A percentile compares a stretch with the other conserved stretches of the same genome.
Conservation (phyloP, 805 yeast genomes). For the Barnettozyma californica region DNA sequence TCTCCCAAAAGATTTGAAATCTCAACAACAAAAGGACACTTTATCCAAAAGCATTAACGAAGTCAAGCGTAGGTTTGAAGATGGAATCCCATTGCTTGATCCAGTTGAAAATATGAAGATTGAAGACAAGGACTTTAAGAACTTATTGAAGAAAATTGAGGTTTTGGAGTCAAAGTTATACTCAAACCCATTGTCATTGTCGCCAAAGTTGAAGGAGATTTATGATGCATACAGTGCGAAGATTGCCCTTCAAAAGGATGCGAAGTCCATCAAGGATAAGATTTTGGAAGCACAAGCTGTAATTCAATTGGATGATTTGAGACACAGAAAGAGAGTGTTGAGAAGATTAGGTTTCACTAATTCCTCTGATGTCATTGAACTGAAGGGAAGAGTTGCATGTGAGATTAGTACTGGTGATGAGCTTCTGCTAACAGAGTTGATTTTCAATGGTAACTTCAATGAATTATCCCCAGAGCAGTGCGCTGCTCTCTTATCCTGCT, state of each 20-base stretch:
- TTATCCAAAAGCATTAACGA: conserved; percentile 71
- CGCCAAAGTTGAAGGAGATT: conserved; percentile 54
- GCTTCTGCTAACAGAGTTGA: conserved; percentile 78
- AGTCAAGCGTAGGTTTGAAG: conserved; percentile 77
- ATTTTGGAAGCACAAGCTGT: conserved; percentile 84
- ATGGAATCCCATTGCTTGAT: conserved; percentile 87
- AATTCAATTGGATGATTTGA: conserved; percentile 89
- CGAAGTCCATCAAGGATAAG: conserved; percentile 55
- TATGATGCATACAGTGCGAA: conserved; percentile 64
- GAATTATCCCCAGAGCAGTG: conserved; percentile 85
- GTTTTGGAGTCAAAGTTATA: conserved; percentile 72
- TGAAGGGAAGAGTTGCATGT: conserved; percentile 97
- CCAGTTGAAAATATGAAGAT: conserved; percentile 93
- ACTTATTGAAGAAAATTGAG: conserved; percentile 69
- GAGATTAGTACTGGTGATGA: conserved; percentile 90
- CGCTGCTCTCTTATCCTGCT: conserved; percentile 88
- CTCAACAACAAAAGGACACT: conserved; percentile 53
- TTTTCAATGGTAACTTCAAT: conserved; percentile 92
- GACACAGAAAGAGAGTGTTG: conserved; percentile 86
- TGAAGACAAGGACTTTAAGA: conserved; percentile 70
- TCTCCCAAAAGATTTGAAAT: conserved; percentile 71
- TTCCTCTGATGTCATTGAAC: conserved; percentile 81
- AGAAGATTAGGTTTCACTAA: conserved; percentile 89
- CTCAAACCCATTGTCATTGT: conserved; percentile 61
- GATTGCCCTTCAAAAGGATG: conserved; percentile 52